phyloP scores from a whole-genome alignment of 495 filamentous ascomycete genomes.

The Peziza echinospora region DNA sequence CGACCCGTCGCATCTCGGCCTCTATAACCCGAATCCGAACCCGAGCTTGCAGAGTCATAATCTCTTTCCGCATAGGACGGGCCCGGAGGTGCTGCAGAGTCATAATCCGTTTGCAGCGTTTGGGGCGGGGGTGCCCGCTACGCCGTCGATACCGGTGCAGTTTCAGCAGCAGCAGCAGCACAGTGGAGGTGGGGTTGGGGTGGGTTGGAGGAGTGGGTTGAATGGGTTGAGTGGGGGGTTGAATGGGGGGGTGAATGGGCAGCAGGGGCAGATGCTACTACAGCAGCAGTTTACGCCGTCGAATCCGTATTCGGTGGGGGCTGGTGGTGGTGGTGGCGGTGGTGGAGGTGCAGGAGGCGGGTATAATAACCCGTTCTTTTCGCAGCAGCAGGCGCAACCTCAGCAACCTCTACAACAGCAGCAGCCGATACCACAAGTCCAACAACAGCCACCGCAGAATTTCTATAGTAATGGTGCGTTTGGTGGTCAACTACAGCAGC shows the following conservation, averaged over 20 bases:
- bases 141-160: not conserved
- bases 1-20: too few species aligned
- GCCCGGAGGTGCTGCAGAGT: not conserved
- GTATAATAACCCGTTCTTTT: slow-evolving; percentile 1
- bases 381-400: slow-evolving; percentile 6
- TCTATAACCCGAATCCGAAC: not conserved
- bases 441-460: slow-evolving; percentile 2
- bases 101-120: too few species aligned
- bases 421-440: slow-evolving; percentile 16
- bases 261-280: too few species aligned
- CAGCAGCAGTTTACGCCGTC: too few species aligned
- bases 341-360: too few species aligned
- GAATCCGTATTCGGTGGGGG: too few species aligned
- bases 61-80: not conserved
- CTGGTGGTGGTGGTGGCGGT: too few species aligned
- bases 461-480: not conserved
- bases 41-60: not conserved
- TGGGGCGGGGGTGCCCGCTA: too few species aligned
- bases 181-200: too few species aligned
- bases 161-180: not conserved
- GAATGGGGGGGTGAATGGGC: too few species aligned
- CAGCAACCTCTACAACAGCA: slow-evolving; percentile 20
- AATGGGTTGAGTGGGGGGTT: too few species aligned
- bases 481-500: not conserved
- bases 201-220: too few species aligned